Conservation (phyloP, 2,329 filamentous ascomycete species). For the Phaeosphaeriaceae sp. region DNA sequence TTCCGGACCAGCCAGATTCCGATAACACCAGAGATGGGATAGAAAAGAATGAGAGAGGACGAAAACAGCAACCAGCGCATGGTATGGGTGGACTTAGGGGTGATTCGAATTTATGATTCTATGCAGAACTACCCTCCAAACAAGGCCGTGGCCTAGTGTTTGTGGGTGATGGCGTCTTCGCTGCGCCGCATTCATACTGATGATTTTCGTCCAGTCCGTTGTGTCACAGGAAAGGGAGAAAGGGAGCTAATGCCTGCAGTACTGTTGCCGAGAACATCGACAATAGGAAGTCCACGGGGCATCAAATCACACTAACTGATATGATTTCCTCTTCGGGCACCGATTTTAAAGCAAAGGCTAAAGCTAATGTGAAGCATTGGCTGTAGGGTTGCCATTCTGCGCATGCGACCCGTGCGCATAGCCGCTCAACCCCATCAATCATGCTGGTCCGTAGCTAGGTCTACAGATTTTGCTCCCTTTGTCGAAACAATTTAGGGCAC, state of each 20-base stretch:
- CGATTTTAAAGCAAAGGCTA: constrained; percentile 12
- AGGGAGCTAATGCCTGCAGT: constrained; percentile 15
- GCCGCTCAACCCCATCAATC: constrained; percentile 10
- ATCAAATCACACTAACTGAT: constrained; percentile 5
- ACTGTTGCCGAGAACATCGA: constrained; percentile 10
- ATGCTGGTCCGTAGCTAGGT: constrained; percentile 15
- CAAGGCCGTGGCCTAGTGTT: background rate
- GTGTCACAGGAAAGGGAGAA: background rate
- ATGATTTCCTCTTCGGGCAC: constrained; percentile 11
- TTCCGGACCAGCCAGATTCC: constrained; percentile 25
- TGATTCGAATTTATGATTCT: constrained; percentile 17
- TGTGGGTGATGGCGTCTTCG: constrained; percentile 5
- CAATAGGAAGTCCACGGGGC: background rate
- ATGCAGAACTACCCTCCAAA: background rate
- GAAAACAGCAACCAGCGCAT: constrained; percentile 27
- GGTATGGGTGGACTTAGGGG: constrained; percentile 3
- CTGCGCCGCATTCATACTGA: constrained; percentile 23
- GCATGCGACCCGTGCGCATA: constrained; percentile 15
- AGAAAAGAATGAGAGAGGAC: constrained; percentile 15
- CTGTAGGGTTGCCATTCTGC: constrained; percentile 10
- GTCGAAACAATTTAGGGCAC: background rate
- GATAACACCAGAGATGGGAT: constrained; percentile 5
- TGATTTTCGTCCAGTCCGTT: constrained; percentile 19
- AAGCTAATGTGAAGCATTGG: constrained; percentile 19
- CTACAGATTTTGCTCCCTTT: constrained; percentile 6